phyloP scores from a whole-genome alignment of 345 rosid genomes.

The Salix udensis region DNA sequence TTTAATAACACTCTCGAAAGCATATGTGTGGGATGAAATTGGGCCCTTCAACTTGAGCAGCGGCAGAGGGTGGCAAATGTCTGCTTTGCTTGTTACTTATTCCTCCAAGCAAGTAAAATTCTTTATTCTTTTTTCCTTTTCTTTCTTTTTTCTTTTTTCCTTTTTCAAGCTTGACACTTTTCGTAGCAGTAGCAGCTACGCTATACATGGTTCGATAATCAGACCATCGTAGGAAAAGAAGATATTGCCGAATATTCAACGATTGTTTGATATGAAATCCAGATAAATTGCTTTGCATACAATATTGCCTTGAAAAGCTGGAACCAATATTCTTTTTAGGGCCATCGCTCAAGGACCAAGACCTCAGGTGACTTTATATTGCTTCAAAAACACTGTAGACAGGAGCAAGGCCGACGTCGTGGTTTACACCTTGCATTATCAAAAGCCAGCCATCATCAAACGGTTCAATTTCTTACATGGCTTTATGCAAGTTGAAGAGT shows the following conservation, averaged over 20 bases:
- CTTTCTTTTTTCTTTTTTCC: too few species aligned
- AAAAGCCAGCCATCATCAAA: neutral
- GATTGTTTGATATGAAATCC: neutral
- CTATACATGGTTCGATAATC: neutral
- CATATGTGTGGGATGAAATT: too few species aligned
- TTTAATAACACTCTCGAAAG: too few species aligned
- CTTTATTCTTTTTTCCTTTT: too few species aligned
- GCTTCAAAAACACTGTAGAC: neutral
- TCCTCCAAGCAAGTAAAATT: neutral
- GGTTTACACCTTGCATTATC: neutral
- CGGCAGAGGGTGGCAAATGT: too few species aligned
- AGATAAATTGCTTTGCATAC: neutral
- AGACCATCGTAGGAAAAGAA: neutral
- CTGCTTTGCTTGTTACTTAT: too few species aligned
- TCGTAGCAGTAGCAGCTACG: neutral
- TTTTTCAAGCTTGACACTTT: neutral
- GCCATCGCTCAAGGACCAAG: neutral
- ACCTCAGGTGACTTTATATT: neutral
- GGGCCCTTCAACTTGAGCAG: too few species aligned
- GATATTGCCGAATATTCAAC: neutral
- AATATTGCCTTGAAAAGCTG: neutral
- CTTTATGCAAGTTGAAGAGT: neutral
- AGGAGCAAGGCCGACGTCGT: neutral
- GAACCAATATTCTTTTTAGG: neutral
- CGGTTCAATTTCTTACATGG: neutral